These are phyloP conservation scores for Diaporthe citrichinensis DNA, from an alignment of 2,329 filamentous ascomycete species.

Conservation along the genomic window DNA sequence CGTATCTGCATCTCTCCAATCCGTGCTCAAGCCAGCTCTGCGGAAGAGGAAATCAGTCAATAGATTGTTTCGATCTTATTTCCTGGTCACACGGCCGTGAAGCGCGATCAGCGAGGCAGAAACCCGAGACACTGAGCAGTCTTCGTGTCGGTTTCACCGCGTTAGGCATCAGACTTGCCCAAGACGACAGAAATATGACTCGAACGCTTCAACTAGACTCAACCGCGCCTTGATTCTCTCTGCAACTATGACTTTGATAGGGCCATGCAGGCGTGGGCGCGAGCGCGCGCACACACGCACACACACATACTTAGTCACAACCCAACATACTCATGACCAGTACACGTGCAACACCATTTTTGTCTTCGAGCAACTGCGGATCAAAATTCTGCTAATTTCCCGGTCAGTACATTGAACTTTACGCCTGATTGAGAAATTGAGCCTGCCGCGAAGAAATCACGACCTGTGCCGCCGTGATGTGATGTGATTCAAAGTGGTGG, in stretches of 20 bases:
- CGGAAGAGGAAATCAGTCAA: conserved; percentile 20
- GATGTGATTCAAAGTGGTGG: conserved; percentile 23
- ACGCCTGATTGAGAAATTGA: conserved; percentile 13
- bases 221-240: conserved; percentile 2
- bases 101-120: conserved; percentile 33
- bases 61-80: conserved; percentile 35
- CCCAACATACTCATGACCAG: conserved; percentile 9
- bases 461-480: conserved; percentile 30
- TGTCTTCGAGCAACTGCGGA: neutral
- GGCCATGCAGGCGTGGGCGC: conserved; percentile 15
- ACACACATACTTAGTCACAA: neutral
- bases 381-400: neutral
- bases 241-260: conserved; percentile 8
- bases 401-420: neutral
- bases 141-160: conserved; percentile 21
- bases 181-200: conserved; percentile 18
- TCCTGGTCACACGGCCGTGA: conserved; percentile 29
- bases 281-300: neutral
- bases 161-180: conserved; percentile 4
- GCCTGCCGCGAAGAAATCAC: neutral
- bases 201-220: conserved; percentile 13
- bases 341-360: conserved; percentile 1
- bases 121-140: conserved; percentile 23
- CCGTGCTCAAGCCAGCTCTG: conserved; percentile 33
- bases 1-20: conserved; percentile 21